Evolutionary conservation across 371 early-diverging fungal genomes (phyloP), one percentile per base, ranked within the genome.

Genomic region (Mucor velutinosus): DNA sequence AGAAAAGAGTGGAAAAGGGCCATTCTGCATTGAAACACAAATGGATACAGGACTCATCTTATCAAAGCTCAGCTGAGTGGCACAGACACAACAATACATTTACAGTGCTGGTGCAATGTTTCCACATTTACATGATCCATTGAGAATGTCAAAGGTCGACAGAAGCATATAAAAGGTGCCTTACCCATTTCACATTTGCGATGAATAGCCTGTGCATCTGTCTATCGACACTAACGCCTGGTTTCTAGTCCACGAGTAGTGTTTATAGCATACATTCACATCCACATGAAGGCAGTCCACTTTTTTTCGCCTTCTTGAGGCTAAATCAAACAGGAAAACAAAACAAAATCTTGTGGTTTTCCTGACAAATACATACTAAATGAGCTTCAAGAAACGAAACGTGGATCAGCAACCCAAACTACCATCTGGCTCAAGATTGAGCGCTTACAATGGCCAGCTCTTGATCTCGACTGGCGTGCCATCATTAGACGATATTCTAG

Each of bases 391-490:
- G 66, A 89, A 86, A 71, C 88, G 89, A 32, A 82, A 82, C 33
- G 79, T 85, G 5, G 85, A 88, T 47, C 86, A 82, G 43, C 90
- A 90, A 65, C 83, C 88, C 6, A 87, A 82, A 71, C 79, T 87
- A 23, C 94, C 94, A n/a, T 83, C 88, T 5, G 94, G 92, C 23
- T 87, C 93, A 39, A 86, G 90, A 17, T 79, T 93, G 12, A 93
- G 94, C 35, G 87, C 93, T 0, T 91, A 92, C 69, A 95, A 90
- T 67, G 92, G 92, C 7, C 90, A 90, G 67, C 82, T 90, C 4
- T 81, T 95, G 32, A 85, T 91, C 7, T 96, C 96, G 0, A 93
- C 93, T 0, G 97, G 97, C n/a, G 89, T 93, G 0, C 92, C 93
- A 5, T 91, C 95, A 2, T 78, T 96, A 37, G 97, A 97, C 77